phyloP scores from a whole-genome alignment of 106 monocot genomes.

The Ottelia alismoides region DNA sequence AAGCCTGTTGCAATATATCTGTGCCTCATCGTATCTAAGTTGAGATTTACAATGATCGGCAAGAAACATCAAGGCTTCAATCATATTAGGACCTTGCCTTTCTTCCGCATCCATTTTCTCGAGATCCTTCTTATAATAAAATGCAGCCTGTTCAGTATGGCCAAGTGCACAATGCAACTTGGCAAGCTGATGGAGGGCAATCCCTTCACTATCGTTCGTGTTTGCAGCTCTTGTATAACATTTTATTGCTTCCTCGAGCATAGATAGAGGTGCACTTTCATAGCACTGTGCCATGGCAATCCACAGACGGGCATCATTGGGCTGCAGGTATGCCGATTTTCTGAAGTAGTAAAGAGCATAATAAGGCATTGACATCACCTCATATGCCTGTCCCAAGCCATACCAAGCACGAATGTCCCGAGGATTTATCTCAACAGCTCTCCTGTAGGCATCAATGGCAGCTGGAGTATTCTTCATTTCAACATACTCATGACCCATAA shows the following conservation, averaged over 20 bases:
- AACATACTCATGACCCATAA: conserved; percentile 99
- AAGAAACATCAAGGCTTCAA: conserved; percentile 86
- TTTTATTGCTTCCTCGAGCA: conserved; percentile 88
- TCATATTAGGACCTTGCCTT: conserved; percentile 80
- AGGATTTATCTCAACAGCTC: conserved; percentile 94
- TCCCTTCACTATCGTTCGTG: conserved; percentile 69
- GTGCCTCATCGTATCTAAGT: conserved; percentile 72
- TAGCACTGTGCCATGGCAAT: conserved; percentile 97
- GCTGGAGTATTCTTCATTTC: conserved; percentile 99
- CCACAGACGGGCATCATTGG: conserved; percentile 82
- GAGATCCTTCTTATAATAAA: conserved; percentile 93
- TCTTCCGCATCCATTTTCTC: conserved; percentile 95
- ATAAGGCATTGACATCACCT: conserved; percentile 95
- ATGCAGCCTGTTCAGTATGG: conserved; percentile 60
- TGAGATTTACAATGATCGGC: conserved; percentile 68
- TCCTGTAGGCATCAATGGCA: conserved; percentile 85
- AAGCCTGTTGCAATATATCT: conserved; percentile 71
- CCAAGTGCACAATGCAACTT: conserved; percentile 61
- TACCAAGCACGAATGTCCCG: conserved; percentile 96
- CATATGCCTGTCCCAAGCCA: conserved; percentile 93
- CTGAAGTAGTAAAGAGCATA: conserved; percentile 87
- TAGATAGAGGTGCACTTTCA: conserved; percentile 75
- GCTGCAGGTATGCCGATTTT: conserved; percentile 75
- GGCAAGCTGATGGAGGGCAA: conserved; percentile 78
- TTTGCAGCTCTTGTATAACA: conserved; percentile 71